phyloP scores from a whole-genome alignment of 169 alveolate species.

The Besnoitia besnoiti region DNA sequence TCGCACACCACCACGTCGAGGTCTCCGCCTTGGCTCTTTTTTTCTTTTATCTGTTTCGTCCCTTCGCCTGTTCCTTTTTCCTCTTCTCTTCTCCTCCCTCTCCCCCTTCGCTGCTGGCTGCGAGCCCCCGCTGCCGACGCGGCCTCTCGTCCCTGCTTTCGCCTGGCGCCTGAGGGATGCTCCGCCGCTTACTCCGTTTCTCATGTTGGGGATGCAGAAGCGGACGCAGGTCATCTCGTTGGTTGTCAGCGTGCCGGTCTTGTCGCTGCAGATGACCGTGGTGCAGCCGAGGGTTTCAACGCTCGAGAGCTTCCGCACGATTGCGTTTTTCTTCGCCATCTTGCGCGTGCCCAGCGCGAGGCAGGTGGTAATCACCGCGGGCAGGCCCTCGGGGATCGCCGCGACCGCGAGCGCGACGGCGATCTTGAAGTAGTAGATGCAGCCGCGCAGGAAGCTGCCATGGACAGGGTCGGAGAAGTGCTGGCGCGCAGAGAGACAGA shows the following conservation, averaged over 20 bases:
- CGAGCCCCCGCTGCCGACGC: neutral
- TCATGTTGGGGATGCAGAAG: constrained; percentile 64
- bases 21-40: neutral
- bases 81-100: constrained; percentile 6
- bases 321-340: constrained; percentile 92
- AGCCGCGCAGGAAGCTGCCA: constrained; percentile 94
- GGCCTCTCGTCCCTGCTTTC: constrained; percentile 55
- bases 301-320: constrained; percentile 95
- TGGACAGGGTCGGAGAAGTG: constrained; percentile 97
- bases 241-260: constrained; percentile 99
- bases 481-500: constrained; percentile 46
- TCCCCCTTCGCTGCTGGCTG: neutral
- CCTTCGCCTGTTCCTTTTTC: neutral
- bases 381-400: constrained; percentile 99
- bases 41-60: neutral
- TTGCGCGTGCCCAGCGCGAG: constrained; percentile 97
- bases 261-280: constrained; percentile 98
- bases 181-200: neutral
- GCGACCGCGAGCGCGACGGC: constrained; percentile 99
- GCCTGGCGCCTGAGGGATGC: neutral
- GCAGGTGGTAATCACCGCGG: constrained; percentile 99
- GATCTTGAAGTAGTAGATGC: constrained; percentile 96
- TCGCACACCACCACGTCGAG: too few species aligned
- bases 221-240: constrained; percentile 93
- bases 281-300: constrained; percentile 99